Percentiles rank a stretch among this genome's conserved stretches.
Conservation (phyloP, 2,329 filamentous ascomycete species). For the Penicillium fuscoglaucum region DNA sequence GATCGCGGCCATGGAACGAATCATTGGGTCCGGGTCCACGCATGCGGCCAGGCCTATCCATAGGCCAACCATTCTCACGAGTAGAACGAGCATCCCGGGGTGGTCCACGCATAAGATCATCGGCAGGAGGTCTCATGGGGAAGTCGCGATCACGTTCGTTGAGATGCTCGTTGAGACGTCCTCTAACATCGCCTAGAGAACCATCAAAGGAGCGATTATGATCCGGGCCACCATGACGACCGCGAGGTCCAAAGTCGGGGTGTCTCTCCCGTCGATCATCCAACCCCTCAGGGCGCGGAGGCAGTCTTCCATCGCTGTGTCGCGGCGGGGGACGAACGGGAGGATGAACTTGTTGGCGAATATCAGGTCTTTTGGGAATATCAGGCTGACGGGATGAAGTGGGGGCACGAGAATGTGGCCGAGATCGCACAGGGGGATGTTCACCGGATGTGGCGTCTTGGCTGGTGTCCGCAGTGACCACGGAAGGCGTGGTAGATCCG, state of each 20-base stretch:
- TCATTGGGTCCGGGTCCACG: constrained; percentile 33
- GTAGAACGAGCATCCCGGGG: constrained; percentile 36
- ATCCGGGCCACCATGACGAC: constrained; percentile 41
- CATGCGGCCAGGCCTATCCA: constrained; percentile 37
- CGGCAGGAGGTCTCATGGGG: constrained; percentile 32
- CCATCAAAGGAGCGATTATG: constrained; percentile 40
- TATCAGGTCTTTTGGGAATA: constrained; percentile 42
- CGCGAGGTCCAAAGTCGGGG: constrained; percentile 37
- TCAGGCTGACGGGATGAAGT: constrained; percentile 33
- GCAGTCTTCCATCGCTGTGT: constrained; percentile 39
- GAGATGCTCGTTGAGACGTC: constrained; percentile 35
- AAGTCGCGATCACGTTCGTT: constrained; percentile 41
- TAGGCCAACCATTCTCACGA: constrained; percentile 40
- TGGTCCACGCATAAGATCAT: constrained; percentile 43
- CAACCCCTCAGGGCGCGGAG: constrained; percentile 41
- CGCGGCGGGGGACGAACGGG: constrained; percentile 39
- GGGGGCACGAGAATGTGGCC: constrained; percentile 28
- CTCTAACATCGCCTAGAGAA: constrained; percentile 32
- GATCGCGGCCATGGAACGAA: constrained; percentile 30
- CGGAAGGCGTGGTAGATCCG: constrained; percentile 8
- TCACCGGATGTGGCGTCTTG: constrained; percentile 9
- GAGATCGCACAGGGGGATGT: constrained; percentile 25
- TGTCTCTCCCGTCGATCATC: constrained; percentile 44
- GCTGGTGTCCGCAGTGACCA: constrained; percentile 13
- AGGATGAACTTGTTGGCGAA: constrained; percentile 38